Base-by-base conservation (phyloP, 2,329 filamentous ascomycete genomes). In the Alternaria sp. region DNA sequence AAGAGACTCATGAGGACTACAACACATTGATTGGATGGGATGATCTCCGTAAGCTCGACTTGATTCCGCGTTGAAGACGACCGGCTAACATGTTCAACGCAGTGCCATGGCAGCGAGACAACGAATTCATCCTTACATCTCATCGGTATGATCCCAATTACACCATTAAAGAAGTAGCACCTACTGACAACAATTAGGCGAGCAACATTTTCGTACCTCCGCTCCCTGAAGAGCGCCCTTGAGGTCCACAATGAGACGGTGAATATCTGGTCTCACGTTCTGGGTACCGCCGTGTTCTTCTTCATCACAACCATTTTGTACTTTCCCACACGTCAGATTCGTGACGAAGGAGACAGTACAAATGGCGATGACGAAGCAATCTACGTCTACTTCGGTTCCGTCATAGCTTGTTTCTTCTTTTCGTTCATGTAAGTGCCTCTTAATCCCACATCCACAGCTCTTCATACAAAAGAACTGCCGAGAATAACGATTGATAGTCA, bases 401-500 rank as follows among this genome's bases (percentile, higher is more conserved):
- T 53, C 7, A 49, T 55, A 39, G 32, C 41, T 5, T 62, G 54
- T 22, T 64, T 64, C 38, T 51, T 59, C n/a, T 51, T 62, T 11
- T 64, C 58, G 3, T 55, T 41, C 41, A 47, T 57, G 58, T 59
- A 43, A 92, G 49, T 58, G 11, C 14, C 7, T 36, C 32, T 38
- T 43, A 24, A 34, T 14, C 9, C n/a, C 34, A 8, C 5, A 42
- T 48, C 28, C 16, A 5, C 48, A 20, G 22, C 43, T 32, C 26
- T 48, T 14, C 28, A 47, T 20, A 3, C 16, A 30, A 11, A 20
- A 16, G 14, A 28, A 20, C 16, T 18, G 9, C 24, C 57, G 32
- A 41, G 5, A 47, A 22, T 11, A 16, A 39, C 24, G 7, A 12
- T 26, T 18, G 12, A 38, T 6, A 90, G 89, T 4, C 97, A 88